Evolutionary conservation across 345 rosid species (phyloP).

Genomic region (Chamaenerion angustifolium): DNA sequence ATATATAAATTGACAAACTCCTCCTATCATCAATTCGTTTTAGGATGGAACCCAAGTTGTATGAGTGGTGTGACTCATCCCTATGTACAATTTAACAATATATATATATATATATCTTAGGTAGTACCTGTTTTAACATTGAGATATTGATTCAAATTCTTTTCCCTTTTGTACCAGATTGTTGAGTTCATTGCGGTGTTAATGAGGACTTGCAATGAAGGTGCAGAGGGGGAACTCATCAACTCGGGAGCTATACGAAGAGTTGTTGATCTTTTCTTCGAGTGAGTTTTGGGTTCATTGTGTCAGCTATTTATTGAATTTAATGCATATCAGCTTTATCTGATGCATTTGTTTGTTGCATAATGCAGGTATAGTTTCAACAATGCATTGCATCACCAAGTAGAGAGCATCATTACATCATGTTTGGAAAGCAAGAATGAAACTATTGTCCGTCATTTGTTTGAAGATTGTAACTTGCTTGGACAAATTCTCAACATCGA

Average conservation of each 20-base stretch:
- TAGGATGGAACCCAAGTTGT: too few relatives aligned
- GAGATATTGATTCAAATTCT: background rate
- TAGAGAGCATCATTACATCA: constrained; percentile 59
- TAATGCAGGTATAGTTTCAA: constrained; percentile 78
- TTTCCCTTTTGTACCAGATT: constrained; percentile 29
- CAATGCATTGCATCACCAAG: constrained; percentile 87
- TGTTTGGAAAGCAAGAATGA: constrained; percentile 75
- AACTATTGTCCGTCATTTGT: constrained; percentile 48
- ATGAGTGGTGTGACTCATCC: too few relatives aligned
- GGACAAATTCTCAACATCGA: constrained; percentile 71
- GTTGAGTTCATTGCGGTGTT: constrained; percentile 86
- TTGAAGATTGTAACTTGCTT: constrained; percentile 56
- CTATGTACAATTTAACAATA: too few relatives aligned
- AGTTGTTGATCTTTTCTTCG: constrained; percentile 67
- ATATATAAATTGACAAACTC: too few relatives aligned
- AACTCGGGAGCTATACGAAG: constrained; percentile 52
- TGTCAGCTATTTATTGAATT: constrained; percentile 2
- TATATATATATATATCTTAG: background rate
- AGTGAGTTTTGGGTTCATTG: constrained; percentile 35
- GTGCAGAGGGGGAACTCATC: constrained; percentile 78
- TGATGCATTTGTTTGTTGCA: constrained; percentile 9
- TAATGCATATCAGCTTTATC: background rate
- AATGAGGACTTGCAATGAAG: constrained; percentile 64
- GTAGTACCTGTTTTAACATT: background rate
- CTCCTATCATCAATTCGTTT: too few relatives aligned